Conservation (phyloP, 768 basidiomycete genomes). For the Galerina sulciceps region DNA sequence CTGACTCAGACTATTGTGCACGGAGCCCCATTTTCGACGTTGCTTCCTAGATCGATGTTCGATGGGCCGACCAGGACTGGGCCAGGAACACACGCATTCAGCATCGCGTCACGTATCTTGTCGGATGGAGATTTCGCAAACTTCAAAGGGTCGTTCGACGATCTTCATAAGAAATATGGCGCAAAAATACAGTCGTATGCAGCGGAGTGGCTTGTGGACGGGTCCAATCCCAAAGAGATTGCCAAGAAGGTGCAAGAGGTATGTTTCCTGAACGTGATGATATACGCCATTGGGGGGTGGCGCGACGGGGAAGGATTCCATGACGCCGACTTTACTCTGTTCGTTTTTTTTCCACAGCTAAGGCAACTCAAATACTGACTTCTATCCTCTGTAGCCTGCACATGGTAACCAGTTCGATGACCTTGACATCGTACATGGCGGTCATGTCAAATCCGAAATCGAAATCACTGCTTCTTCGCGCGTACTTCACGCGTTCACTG, state of each 20-base stretch:
- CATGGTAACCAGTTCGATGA: constrained; percentile 15
- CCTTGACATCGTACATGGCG: constrained; percentile 12
- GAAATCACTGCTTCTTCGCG: constrained; percentile 14
- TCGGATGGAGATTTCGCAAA: constrained; percentile 1
- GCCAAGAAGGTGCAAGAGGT: constrained; percentile 17
- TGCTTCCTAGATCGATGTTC: constrained; percentile 2
- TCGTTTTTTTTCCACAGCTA: not conserved
- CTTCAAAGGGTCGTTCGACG: constrained; percentile 1
- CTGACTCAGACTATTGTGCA: constrained; percentile 12
- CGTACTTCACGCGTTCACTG: constrained; percentile 18
- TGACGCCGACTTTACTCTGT: constrained; percentile 15
- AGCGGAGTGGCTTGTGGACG: constrained; percentile 11
- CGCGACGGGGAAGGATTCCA: constrained; percentile 2
- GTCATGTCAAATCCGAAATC: constrained; percentile 6
- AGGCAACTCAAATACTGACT: not conserved
- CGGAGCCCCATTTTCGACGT: not conserved
- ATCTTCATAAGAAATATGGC: constrained; percentile 2
- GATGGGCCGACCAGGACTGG: not conserved
- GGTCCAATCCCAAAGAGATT: constrained; percentile 2
- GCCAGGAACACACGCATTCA: constrained; percentile 12
- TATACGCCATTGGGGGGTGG: constrained; percentile 15
- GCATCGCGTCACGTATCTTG: constrained; percentile 11
- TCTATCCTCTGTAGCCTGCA: constrained; percentile 14
- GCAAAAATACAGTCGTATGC: constrained; percentile 5
- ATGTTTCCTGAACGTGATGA: constrained; percentile 7